Evolutionary conservation across 768 basidiomycete species (phyloP).

Genomic region (Mycena rosella): DNA sequence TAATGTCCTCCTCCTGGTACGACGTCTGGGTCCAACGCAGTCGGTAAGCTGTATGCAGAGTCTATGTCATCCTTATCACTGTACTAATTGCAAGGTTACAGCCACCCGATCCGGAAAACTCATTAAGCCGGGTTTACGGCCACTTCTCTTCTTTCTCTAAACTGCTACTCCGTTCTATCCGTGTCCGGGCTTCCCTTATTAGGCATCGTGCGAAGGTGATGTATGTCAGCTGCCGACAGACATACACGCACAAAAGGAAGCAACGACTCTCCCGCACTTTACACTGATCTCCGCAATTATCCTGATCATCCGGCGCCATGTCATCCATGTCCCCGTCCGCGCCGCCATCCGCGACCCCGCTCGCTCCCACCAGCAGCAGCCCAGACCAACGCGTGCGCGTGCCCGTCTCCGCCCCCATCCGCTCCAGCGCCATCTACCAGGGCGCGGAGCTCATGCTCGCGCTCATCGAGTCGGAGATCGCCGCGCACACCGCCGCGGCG

Average conservation of each 20-base stretch:
- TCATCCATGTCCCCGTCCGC: background rate
- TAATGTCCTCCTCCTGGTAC: no score
- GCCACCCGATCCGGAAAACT: no score
- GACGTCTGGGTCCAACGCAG: no score
- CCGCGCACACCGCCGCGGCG: constrained; percentile 18
- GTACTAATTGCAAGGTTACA: no score
- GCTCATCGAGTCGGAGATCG: constrained; percentile 22
- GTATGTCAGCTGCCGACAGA: background rate
- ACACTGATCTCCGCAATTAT: background rate
- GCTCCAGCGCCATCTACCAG: background rate
- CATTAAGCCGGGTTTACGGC: no score
- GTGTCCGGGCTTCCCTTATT: background rate
- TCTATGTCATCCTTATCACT: no score
- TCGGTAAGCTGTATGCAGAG: no score
- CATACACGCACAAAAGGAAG: constrained; percentile 1
- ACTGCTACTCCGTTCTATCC: no score
- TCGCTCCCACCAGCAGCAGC: background rate
- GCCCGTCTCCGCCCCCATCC: no score
- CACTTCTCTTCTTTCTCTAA: no score
- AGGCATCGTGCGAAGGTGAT: constrained; percentile 8
- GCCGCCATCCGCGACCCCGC: background rate
- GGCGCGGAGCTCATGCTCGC: constrained; percentile 10
- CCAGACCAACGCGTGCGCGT: no score
- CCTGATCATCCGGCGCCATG: background rate
- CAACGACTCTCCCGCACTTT: no score